Conservation (phyloP, 1,284 basidiomycete genomes). For the Moesziomyces globuligerus region DNA sequence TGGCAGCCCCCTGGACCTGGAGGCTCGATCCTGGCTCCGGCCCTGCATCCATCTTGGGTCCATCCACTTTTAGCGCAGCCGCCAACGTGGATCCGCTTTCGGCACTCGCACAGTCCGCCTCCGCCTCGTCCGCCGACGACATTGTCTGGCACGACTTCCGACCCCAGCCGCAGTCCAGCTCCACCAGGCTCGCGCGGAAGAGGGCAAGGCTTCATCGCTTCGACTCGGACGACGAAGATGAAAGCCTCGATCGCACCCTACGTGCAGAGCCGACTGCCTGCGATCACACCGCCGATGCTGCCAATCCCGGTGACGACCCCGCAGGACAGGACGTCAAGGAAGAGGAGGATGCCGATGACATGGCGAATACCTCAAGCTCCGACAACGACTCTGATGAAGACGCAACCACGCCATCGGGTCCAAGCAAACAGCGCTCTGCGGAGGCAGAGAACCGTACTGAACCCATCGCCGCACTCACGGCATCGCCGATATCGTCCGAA, state of each 20-base stretch:
- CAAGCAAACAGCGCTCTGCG: not conserved
- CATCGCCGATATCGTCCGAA: too few species aligned
- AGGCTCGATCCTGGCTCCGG: conserved; percentile 14
- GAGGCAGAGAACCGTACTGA: not conserved
- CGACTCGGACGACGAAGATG: conserved; percentile 1
- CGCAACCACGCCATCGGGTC: not conserved
- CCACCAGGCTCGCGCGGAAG: conserved; percentile 1
- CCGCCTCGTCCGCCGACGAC: conserved; percentile 7
- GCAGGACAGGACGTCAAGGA: not conserved
- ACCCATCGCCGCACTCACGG: too few species aligned
- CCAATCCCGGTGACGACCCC: not conserved
- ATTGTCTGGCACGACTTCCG: conserved; percentile 31
- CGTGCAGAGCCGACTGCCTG: not conserved
- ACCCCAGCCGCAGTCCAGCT: not conserved
- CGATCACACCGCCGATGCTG: not conserved
- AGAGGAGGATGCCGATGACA: not conserved
- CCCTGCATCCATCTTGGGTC: conserved; percentile 16
- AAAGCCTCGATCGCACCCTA: not conserved
- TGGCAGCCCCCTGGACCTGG: conserved; percentile 27
- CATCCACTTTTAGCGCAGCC: conserved; percentile 7
- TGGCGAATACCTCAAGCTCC: not conserved
- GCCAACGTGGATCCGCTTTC: conserved; percentile 14
- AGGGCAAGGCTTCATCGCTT: conserved; percentile 17
- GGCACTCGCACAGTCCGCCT: conserved; percentile 10
- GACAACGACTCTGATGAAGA: not conserved